Percentiles rank a stretch among this genome's conserved stretches.
These are phyloP conservation scores for Onygenales sp. DNA, from an alignment of 2,329 filamentous ascomycete genomes.

Conservation along the genomic window DNA sequence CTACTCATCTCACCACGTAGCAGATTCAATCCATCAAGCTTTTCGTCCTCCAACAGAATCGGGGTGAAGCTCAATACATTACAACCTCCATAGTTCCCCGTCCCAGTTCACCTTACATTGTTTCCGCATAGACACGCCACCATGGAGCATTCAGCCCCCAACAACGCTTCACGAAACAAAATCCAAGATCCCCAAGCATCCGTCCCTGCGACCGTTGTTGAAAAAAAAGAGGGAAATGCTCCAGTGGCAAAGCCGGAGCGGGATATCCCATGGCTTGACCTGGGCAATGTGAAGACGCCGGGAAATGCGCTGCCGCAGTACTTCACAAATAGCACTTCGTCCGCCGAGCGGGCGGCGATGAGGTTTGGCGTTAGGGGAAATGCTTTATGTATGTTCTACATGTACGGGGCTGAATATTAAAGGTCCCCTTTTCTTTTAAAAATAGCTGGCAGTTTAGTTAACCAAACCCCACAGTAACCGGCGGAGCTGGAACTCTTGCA, in stretches of 20 bases:
- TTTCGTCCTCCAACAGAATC: no score
- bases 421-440: not conserved
- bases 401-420: conserved; percentile 4
- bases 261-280: conserved; percentile 16
- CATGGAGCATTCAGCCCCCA: conserved; percentile 1
- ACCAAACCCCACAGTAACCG: conserved; percentile 43
- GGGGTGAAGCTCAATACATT: no score
- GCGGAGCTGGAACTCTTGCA: conserved; percentile 56
- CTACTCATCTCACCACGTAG: not conserved
- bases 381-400: conserved; percentile 18
- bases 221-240: not conserved
- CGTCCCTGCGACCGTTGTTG: not conserved
- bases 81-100: not conserved
- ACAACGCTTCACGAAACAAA: not conserved
- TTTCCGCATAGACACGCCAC: not conserved
- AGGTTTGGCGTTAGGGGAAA: conserved; percentile 23
- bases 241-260: not conserved
- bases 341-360: conserved; percentile 18
- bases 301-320: conserved; percentile 20
- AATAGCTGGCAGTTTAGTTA: not conserved
- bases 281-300: conserved; percentile 13
- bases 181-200: not conserved
- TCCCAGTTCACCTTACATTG: not conserved
- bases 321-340: conserved; percentile 12
- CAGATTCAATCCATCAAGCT: not conserved